Evolutionary conservation across 805 yeast genomes (phyloP).

Genomic region (Candida gorgasii): DNA sequence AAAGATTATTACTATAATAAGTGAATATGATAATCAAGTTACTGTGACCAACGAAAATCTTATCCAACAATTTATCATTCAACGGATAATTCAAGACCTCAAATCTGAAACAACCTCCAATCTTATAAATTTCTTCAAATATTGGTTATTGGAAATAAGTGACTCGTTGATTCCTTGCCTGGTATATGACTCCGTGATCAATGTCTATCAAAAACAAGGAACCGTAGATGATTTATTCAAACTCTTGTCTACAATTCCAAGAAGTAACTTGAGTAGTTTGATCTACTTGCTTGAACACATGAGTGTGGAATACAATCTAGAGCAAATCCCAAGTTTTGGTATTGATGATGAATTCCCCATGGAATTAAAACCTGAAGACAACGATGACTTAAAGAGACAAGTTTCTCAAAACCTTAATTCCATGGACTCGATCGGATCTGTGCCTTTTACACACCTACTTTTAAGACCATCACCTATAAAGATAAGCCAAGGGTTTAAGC

Average conservation of each 20-base stretch:
- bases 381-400: constrained; percentile 4
- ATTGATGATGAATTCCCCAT: constrained; percentile 26
- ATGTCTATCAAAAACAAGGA: constrained; percentile 13
- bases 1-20: constrained; percentile 24
- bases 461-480: constrained; percentile 42
- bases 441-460: constrained; percentile 43
- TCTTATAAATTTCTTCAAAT: constrained; percentile 34
- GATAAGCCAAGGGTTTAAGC: constrained; percentile 38
- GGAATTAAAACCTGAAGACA: constrained; percentile 10
- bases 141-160: constrained; percentile 42
- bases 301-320: constrained; percentile 23
- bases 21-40: constrained; percentile 14
- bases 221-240: constrained; percentile 23
- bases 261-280: constrained; percentile 41
- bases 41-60: constrained; percentile 19
- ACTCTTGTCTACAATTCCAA: constrained; percentile 33
- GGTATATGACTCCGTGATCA: constrained; percentile 30
- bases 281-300: constrained; percentile 38
- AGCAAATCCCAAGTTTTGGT: constrained; percentile 26
- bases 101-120: constrained; percentile 5
- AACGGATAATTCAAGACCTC: constrained; percentile 18
- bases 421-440: constrained; percentile 36
- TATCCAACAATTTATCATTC: constrained; percentile 25
- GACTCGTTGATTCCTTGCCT: constrained; percentile 45
- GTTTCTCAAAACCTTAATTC: constrained; percentile 25